phyloP scores from a whole-genome alignment of 208 protist genomes.

The Trichomonas vaginalis region DNA sequence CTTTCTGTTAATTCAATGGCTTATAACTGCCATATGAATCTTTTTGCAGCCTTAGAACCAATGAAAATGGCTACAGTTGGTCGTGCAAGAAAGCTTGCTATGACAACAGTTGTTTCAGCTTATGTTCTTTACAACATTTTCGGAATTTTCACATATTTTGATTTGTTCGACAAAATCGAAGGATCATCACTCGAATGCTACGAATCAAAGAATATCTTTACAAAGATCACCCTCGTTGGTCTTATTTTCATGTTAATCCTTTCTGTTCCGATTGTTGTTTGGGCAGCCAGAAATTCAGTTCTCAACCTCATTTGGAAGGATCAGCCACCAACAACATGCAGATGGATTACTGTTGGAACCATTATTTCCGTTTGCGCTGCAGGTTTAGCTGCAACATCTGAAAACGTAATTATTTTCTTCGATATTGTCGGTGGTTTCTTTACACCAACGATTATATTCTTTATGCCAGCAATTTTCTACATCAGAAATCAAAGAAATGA shows the following conservation, averaged over 20 bases:
- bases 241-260: background rate
- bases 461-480: background rate
- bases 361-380: background rate
- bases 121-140: background rate
- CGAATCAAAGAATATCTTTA: background rate
- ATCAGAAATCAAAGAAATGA: background rate
- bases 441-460: background rate
- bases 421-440: constrained; percentile 5
- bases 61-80: background rate
- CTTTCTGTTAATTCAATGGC: background rate
- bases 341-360: background rate
- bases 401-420: constrained; percentile 2
- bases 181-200: background rate
- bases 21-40: background rate
- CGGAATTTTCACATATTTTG: background rate
- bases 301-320: background rate
- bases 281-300: background rate
- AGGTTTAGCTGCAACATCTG: background rate
- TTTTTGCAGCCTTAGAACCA: background rate
- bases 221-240: background rate
- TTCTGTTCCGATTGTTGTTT: background rate
- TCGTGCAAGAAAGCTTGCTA: background rate
- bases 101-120: background rate
- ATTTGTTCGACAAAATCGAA: background rate
- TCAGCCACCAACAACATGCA: background rate